phyloP scores from a whole-genome alignment of 163 green algal species.

The Coccomyxa subellipsoidea region DNA sequence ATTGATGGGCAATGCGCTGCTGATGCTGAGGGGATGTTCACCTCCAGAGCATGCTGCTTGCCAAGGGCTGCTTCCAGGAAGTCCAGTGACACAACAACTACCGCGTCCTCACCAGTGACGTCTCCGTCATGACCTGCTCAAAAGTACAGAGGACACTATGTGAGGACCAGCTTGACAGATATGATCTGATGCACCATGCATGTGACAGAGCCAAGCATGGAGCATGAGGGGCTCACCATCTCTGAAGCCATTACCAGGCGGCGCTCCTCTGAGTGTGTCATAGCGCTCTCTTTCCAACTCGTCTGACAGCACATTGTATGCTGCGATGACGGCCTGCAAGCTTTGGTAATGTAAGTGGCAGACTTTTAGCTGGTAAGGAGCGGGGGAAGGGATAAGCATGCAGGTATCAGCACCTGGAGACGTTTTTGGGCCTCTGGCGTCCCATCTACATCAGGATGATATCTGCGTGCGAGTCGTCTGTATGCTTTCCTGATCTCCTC shows the following conservation, averaged over 20 bases:
- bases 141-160: too few relatives aligned
- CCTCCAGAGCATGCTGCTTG: not conserved
- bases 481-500: conserved; percentile 23
- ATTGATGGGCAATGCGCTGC: too few relatives aligned
- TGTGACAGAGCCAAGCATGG: too few relatives aligned
- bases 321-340: conserved; percentile 21
- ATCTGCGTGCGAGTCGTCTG: conserved; percentile 13
- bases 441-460: conserved; percentile 27
- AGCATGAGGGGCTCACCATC: too few relatives aligned
- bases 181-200: too few relatives aligned
- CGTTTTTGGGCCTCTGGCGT: not conserved
- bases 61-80: conserved; percentile 25
- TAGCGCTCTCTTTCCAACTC: conserved; percentile 15
- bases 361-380: too few relatives aligned
- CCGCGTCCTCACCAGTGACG: conserved; percentile 6
- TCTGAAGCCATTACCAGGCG: too few relatives aligned
- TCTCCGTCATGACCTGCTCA: not conserved
- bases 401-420: not conserved
- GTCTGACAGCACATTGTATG: conserved; percentile 26
- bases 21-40: too few relatives aligned
- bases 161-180: too few relatives aligned
- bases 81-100: conserved; percentile 14
- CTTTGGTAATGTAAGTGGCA: too few relatives aligned
- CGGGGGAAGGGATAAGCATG: too few relatives aligned
- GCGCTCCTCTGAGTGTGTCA: too few relatives aligned